A percentile compares a stretch with the other conserved stretches of the same genome.
Evolutionary conservation across 2,329 filamentous ascomycete genomes (phyloP).

Genomic region (Trichoderma breve): DNA sequence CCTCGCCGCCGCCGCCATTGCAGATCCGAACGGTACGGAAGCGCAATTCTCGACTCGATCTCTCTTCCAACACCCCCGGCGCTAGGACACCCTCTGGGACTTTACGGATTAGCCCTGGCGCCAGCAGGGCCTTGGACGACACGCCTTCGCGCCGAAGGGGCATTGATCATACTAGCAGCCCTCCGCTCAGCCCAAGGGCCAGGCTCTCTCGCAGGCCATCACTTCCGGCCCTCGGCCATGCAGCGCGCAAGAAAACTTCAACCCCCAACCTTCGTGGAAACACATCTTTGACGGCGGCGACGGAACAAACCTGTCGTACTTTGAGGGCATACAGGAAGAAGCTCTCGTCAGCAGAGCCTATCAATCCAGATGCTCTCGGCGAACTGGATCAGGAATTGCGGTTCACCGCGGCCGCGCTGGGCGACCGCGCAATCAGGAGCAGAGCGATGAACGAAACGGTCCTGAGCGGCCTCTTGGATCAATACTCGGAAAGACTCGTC

Average conservation of each 20-base stretch:
- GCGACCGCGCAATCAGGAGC: conserved; percentile 54
- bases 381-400: conserved; percentile 65
- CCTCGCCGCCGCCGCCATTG: conserved; percentile 27
- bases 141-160: conserved; percentile 50
- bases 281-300: conserved; percentile 59
- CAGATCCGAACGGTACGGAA: conserved; percentile 55
- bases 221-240: conserved; percentile 47
- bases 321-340: conserved; percentile 63
- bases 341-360: conserved; percentile 54
- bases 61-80: conserved; percentile 36
- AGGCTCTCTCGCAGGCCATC: conserved; percentile 52
- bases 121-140: conserved; percentile 41
- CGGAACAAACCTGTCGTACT: conserved; percentile 62
- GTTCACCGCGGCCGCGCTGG: conserved; percentile 60
- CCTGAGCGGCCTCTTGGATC: conserved; percentile 65
- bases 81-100: conserved; percentile 40
- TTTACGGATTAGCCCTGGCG: conserved; percentile 42
- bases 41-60: conserved; percentile 53
- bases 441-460: conserved; percentile 56
- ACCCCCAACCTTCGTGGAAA: conserved; percentile 48
- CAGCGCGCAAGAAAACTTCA: conserved; percentile 50
- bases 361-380: conserved; percentile 57
- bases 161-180: conserved; percentile 45
- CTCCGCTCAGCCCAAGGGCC: conserved; percentile 50
- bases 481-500: conserved; percentile 72